These are phyloP conservation scores for Podospora australis DNA, from an alignment of 495 filamentous ascomycete genomes.

Conservation along the genomic window DNA sequence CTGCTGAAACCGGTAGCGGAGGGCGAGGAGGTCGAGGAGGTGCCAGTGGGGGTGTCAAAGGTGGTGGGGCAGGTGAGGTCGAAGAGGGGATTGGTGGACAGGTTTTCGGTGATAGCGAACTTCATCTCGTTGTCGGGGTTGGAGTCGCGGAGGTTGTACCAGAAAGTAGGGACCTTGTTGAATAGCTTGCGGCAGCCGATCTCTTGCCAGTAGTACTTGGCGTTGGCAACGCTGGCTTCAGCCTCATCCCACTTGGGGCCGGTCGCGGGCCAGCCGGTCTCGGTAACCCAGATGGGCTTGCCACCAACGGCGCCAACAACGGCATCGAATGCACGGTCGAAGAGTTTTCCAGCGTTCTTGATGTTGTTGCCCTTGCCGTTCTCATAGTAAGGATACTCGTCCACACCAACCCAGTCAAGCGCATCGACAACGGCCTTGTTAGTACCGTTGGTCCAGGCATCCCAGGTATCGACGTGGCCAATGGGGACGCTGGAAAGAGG, in stretches of 20 bases:
- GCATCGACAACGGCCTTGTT: constrained; percentile 43
- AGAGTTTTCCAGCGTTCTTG: constrained; percentile 34
- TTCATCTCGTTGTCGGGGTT: constrained; percentile 40
- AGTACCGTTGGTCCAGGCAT: constrained; percentile 39
- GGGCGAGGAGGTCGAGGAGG: constrained; percentile 6
- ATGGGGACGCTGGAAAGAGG: constrained; percentile 34
- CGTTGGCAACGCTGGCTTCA: constrained; percentile 53
- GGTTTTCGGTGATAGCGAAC: constrained; percentile 42
- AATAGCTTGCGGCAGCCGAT: constrained; percentile 61
- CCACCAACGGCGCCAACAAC: constrained; percentile 23
- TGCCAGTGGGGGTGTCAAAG: constrained; percentile 26
- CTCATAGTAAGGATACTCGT: constrained; percentile 49
- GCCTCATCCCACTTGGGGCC: constrained; percentile 47
- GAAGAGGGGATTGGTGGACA: constrained; percentile 51
- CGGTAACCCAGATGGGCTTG: constrained; percentile 48
- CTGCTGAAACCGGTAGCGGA: constrained; percentile 17
- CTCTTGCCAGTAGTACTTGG: constrained; percentile 66
- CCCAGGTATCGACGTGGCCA: constrained; percentile 48
- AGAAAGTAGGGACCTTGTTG: constrained; percentile 62
- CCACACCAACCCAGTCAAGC: constrained; percentile 44
- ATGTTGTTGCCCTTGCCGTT: constrained; percentile 39
- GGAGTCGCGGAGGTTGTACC: constrained; percentile 44
- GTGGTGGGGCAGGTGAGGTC: constrained; percentile 50
- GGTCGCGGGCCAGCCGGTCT: constrained; percentile 44
- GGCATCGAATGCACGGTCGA: constrained; percentile 35